Evolutionary conservation across 495 filamentous ascomycete species (phyloP), one percentile per base, ranked within the genome.

Genomic region (Podospora australis): DNA sequence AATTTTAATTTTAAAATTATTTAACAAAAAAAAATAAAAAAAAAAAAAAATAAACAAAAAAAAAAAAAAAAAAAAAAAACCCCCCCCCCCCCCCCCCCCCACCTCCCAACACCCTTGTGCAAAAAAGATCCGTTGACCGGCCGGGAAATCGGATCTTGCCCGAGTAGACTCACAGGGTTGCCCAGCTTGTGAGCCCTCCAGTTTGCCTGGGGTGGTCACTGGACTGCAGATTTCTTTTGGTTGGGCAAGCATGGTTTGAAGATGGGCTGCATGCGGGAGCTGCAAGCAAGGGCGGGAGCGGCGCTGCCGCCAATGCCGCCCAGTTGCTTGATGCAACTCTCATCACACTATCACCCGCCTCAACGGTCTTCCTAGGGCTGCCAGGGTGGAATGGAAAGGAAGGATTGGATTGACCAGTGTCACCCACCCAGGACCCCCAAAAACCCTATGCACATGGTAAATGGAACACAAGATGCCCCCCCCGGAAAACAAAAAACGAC

Each of bases 231-330:
- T 43, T 26, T 43, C 8, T 17, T 24, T 13, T 43, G 8, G 20
- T 6, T 28, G 32, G 2, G 19, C 16, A 36, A 36, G 32, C 32
- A 36, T 43, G 25, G 36, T 29, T 9, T 35, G 23, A 44, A 11
- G 14, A 13, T 14, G 3, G 16, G 38, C 38, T 20, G 42, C 53
- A 46, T 46, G 42, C 46, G 21, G 20, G 21, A 14, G 10, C 42
- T 54, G 54, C 48, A 62, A 24, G 54, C 56, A 48, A 57, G 53
- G 40, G 50, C 54, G 57, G 56, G 54, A 50, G 43, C 39, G 52
- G 52, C 52, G 43, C 28, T n/a, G n/a, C n/a, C n/a, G n/a, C n/a
- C n/a, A n/a, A n/a, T n/a, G 56, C 17, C 30, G 48, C 35, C 25
- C 24, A 21, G 22, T 19, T 44, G 50, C 43, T 48, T 44, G 29